A percentile compares a stretch with the other conserved stretches of the same genome.
phyloP scores from a whole-genome alignment of 139 green algal species.

The Mychonastes homosphaera region DNA sequence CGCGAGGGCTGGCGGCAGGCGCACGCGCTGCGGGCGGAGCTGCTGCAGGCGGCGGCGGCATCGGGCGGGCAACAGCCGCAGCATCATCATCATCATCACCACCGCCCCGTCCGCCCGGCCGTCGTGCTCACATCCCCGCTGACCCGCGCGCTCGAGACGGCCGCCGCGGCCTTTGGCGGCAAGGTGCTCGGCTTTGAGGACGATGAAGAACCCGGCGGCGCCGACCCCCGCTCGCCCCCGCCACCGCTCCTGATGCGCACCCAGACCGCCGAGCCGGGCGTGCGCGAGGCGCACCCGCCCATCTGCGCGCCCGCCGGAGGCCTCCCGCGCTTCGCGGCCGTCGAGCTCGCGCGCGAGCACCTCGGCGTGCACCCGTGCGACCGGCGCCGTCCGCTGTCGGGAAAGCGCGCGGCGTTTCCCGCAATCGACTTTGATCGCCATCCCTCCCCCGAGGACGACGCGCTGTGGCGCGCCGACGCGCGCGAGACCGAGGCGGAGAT shows the following conservation, averaged over 20 bases:
- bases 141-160: constrained; percentile 37
- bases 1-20: constrained; percentile 27
- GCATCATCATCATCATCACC: background rate
- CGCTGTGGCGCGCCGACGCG: constrained; percentile 24
- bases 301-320: no score
- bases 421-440: constrained; percentile 39
- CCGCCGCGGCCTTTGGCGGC: constrained; percentile 35
- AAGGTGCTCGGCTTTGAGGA: no score
- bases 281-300: no score
- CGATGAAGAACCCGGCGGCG: no score
- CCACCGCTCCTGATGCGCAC: no score
- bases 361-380: constrained; percentile 41
- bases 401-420: constrained; percentile 25
- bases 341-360: no score
- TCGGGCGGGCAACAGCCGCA: constrained; percentile 9
- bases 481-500: constrained; percentile 36
- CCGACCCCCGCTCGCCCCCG: no score
- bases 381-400: constrained; percentile 8
- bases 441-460: constrained; percentile 33
- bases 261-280: no score
- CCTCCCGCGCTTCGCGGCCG: no score
- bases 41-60: constrained; percentile 23
- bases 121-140: constrained; percentile 36
- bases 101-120: no score
- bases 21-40: background rate